Percentiles rank a stretch among this genome's conserved stretches.
phyloP scores from a whole-genome alignment of 371 early-diverging fungal species.

The Blakeslea trispora region DNA sequence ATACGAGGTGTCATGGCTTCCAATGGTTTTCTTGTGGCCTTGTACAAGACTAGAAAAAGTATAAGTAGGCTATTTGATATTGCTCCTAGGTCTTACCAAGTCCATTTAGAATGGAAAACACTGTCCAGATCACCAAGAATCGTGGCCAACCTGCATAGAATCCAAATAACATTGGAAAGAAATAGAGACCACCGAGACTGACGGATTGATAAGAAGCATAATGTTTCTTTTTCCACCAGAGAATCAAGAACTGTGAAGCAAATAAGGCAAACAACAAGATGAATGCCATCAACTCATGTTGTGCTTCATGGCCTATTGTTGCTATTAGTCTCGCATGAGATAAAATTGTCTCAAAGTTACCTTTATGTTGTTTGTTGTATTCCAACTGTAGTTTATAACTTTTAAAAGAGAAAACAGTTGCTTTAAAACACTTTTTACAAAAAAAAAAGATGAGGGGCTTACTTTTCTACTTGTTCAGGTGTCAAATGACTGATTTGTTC shows the following conservation, averaged over 20 bases:
- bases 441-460: conserved; percentile 2
- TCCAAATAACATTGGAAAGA: conserved; percentile 60
- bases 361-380: conserved; percentile 46
- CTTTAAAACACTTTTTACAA: no score
- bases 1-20: conserved; percentile 68
- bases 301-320: conserved; percentile 68
- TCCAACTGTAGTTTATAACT: conserved; percentile 43
- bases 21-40: conserved; percentile 64
- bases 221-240: conserved; percentile 81
- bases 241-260: conserved; percentile 72
- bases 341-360: no score
- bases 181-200: conserved; percentile 75
- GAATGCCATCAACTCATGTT: conserved; percentile 77
- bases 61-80: no score
- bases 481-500: conserved; percentile 36
- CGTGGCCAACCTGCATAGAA: conserved; percentile 53
- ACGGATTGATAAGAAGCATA: conserved; percentile 74
- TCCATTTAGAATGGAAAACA: conserved; percentile 45
- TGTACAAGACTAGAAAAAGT: conserved; percentile 56
- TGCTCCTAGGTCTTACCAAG: conserved; percentile 46
- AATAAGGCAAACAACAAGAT: conserved; percentile 74
- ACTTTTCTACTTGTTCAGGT: conserved; percentile 43
- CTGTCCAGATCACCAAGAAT: conserved; percentile 45
- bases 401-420: no score
- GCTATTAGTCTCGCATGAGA: no score